phyloP scores from a whole-genome alignment of 129 eudicot genomes.

The Helichrysum umbraculigerum region DNA sequence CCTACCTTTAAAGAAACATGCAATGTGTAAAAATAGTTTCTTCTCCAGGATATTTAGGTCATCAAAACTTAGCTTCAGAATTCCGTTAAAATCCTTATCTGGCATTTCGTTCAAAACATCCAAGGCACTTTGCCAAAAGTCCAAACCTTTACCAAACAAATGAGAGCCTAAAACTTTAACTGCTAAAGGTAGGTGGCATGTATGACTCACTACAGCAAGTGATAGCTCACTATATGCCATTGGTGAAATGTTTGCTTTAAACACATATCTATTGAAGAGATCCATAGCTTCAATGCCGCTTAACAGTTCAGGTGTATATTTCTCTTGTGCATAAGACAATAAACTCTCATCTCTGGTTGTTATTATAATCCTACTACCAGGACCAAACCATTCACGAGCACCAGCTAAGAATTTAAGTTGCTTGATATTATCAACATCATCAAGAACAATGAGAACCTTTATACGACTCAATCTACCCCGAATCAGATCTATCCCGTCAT shows the following conservation, averaged over 20 bases:
- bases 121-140: not conserved
- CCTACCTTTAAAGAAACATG: not conserved
- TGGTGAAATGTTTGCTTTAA: not conserved
- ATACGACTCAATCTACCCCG: not conserved
- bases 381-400: conserved; percentile 1
- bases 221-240: not conserved
- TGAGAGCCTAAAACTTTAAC: conserved; percentile 1
- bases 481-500: too few relatives aligned
- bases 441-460: conserved; percentile 2
- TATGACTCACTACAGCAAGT: not conserved
- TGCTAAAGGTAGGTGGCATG: not conserved
- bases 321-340: not conserved
- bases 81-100: not conserved
- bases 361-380: not conserved
- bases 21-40: not conserved
- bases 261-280: not conserved
- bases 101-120: not conserved
- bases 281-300: not conserved
- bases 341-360: not conserved
- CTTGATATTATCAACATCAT: conserved; percentile 4
- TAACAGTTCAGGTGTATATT: not conserved
- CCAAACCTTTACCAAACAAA: not conserved
- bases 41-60: not conserved
- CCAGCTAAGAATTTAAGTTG: not conserved
- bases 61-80: not conserved